Conservation (phyloP, 2,329 filamentous ascomycete species). For the Plectosphaerella plurivora region DNA sequence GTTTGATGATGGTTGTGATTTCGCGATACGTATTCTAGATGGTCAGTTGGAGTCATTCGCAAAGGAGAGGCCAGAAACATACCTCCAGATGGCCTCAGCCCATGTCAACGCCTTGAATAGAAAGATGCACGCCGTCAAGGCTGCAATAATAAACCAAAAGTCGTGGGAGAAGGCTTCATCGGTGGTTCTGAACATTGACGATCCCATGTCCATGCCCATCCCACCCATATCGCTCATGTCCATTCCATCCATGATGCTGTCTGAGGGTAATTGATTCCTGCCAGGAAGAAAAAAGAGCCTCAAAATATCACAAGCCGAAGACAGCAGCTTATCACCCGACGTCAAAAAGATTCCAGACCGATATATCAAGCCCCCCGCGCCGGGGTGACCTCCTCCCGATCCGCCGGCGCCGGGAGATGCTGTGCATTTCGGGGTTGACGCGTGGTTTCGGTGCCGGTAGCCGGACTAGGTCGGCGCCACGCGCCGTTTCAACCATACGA, state of each 20-base stretch:
- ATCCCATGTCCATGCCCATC: not conserved
- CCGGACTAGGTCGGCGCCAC: not conserved
- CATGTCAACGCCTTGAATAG: not conserved
- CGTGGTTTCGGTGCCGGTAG: not conserved
- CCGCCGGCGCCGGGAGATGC: no score
- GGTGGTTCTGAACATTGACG: not conserved
- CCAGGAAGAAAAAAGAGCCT: not conserved
- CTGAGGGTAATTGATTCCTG: not conserved
- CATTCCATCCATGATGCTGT: not conserved
- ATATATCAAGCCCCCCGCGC: no score
- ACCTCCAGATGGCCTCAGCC: not conserved
- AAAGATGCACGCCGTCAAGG: not conserved
- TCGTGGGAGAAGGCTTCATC: not conserved
- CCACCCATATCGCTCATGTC: not conserved
- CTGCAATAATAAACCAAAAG: not conserved
- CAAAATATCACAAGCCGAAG: not conserved
- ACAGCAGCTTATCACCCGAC: no score
- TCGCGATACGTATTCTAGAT: conserved; percentile 33
- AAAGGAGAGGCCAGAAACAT: not conserved
- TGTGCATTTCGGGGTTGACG: no score
- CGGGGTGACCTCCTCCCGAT: no score
- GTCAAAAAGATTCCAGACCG: no score
- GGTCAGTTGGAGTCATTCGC: conserved; percentile 23
- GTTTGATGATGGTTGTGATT: conserved; percentile 27
- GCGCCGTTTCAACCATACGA: not conserved